phyloP scores from a whole-genome alignment of 1,139 yeast species.

The Lodderomyces elongisporus region DNA sequence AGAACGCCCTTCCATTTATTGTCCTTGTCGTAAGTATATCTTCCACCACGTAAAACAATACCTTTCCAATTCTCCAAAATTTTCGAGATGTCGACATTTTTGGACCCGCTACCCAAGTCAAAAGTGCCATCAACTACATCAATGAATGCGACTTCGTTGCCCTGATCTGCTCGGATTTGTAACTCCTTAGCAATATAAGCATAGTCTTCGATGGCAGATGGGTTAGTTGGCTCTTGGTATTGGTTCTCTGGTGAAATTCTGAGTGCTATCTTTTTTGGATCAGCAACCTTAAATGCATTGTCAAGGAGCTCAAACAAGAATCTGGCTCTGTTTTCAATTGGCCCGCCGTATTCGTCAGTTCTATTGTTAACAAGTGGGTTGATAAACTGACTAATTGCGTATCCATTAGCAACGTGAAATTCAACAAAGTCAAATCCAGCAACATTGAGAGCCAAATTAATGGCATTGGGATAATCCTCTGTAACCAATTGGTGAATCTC shows the following conservation, averaged over 20 bases:
- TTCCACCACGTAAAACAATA: constrained; percentile 43
- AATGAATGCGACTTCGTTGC: constrained; percentile 43
- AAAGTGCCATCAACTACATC: constrained; percentile 46
- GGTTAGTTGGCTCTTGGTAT: constrained; percentile 33
- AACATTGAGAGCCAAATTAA: constrained; percentile 42
- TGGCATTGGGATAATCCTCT: constrained; percentile 38
- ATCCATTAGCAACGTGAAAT: constrained; percentile 51
- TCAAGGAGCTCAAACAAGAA: constrained; percentile 56
- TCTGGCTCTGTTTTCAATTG: constrained; percentile 59
- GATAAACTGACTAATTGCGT: constrained; percentile 37
- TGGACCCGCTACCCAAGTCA: constrained; percentile 11
- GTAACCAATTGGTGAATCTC: constrained; percentile 37
- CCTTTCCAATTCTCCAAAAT: constrained; percentile 46
- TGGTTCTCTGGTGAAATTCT: constrained; percentile 57
- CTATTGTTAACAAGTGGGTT: constrained; percentile 36
- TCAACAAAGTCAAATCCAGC: constrained; percentile 46
- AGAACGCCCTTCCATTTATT: constrained; percentile 14
- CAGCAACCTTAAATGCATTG: constrained; percentile 34
- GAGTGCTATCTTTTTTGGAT: constrained; percentile 39
- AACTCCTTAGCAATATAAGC: constrained; percentile 34
- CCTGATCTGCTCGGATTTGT: constrained; percentile 34
- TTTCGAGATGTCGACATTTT: constrained; percentile 19
- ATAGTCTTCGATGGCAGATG: constrained; percentile 28
- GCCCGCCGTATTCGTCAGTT: constrained; percentile 51
- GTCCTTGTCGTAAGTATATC: constrained; percentile 24